A percentile compares a stretch with the other conserved stretches of the same genome.
Conservation (phyloP, 2,329 filamentous ascomycete species). For the Cladorrhinum sp. region DNA sequence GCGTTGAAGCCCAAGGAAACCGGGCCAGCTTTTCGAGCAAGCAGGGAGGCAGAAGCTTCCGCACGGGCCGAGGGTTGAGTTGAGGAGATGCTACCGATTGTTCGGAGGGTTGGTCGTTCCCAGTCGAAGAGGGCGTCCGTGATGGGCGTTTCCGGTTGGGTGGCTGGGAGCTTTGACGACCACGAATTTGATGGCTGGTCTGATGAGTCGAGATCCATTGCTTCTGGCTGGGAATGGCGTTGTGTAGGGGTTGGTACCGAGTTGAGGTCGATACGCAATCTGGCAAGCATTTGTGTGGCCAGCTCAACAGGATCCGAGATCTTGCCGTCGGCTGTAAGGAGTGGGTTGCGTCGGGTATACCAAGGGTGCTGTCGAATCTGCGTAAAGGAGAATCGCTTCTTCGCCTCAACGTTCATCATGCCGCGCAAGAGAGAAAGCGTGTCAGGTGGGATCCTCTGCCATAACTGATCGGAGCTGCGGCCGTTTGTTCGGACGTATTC, state of each 20-base stretch:
- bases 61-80: constrained; percentile 46
- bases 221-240: constrained; percentile 38
- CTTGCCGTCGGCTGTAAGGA: constrained; percentile 70
- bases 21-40: constrained; percentile 12
- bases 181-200: constrained; percentile 35
- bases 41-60: constrained; percentile 37
- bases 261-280: constrained; percentile 82
- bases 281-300: constrained; percentile 93
- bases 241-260: constrained; percentile 57
- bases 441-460: constrained; percentile 71
- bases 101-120: constrained; percentile 68
- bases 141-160: constrained; percentile 77
- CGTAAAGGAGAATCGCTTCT: constrained; percentile 76
- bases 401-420: constrained; percentile 82
- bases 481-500: constrained; percentile 80
- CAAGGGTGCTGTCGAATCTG: constrained; percentile 89
- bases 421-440: constrained; percentile 81
- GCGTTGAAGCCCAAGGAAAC: constrained; percentile 12
- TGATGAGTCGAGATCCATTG: constrained; percentile 66
- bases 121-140: constrained; percentile 79
- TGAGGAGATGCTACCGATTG: constrained; percentile 46
- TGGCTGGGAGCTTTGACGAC: constrained; percentile 63
- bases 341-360: constrained; percentile 81
- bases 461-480: constrained; percentile 80
- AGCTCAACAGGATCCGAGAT: constrained; percentile 76